Evolutionary conservation across 2,329 filamentous ascomycete species (phyloP), one percentile per base, ranked within the genome.

Genomic region (Daldinia sp.): DNA sequence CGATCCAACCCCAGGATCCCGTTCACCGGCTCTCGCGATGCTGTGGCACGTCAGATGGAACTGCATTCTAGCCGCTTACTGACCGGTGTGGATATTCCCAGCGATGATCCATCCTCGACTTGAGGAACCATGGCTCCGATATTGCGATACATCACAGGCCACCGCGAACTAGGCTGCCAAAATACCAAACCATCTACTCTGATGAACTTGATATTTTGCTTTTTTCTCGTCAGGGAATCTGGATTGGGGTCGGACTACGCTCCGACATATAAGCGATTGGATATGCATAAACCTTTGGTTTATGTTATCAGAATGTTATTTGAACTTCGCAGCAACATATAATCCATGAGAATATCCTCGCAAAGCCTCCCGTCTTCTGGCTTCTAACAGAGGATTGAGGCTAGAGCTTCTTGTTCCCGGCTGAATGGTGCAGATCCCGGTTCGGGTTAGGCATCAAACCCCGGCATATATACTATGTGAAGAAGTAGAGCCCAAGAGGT

Each of bases 11-110:
- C 63, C n/a, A 41, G 48, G 58, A 12, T 46, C 23, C 30, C 12
- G 50, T 57, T 70, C 56, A 65, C 68, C 68, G 51, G 63, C 54
- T 53, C 37, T 51, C 28, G 20, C 50, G n/a, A 58, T 68, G 66
- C 37, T 62, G 69, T 69, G 66, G 30, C 53, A 71, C 65, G 57
- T 50, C 18, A 63, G 55, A 51, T 33, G 46, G 56, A 56, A 41
- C 60, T 55, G 46, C 54, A 55, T 60, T 67, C 56, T 44, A 63
- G 61, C 59, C 59, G 55, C 23, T 46, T 20, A 30, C 56, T 50
- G 63, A 71, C 68, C 63, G 65, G 66, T 64, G 62, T 61, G 57
- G 53, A 15, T 35, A 35, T 68, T 62, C 23, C 39, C 30, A 39
- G 39, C n/a, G 35, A 37, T 35, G 13, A 35, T 51, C 41, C 42